A percentile compares a stretch with the other conserved stretches of the same genome.
These are phyloP conservation scores for Backusella sp. DNA, from an alignment of 192 early-diverging fungal genomes.

Conservation along the genomic window DNA sequence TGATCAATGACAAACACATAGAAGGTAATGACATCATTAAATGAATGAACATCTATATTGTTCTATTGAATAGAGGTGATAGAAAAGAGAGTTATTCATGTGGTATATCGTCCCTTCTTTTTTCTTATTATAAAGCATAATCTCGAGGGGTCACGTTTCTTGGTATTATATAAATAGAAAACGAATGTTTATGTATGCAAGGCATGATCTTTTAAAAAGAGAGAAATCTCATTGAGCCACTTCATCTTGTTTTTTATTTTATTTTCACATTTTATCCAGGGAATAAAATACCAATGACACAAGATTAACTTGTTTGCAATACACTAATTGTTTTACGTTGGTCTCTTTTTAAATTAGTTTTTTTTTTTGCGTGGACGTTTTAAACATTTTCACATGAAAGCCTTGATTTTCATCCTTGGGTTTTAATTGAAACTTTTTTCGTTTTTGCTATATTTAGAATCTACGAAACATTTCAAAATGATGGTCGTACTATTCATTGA, in stretches of 20 bases:
- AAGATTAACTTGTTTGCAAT: neutral
- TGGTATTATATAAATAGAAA: neutral
- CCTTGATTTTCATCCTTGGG: neutral
- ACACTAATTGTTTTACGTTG: neutral
- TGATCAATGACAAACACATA: neutral
- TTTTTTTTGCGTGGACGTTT: neutral
- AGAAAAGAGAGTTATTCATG: neutral
- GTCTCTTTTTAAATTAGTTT: neutral
- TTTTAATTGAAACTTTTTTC: neutral
- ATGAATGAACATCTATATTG: neutral
- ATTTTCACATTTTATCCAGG: neutral
- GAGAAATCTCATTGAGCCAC: neutral
- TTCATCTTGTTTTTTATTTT: neutral
- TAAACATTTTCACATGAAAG: slow-evolving; percentile 1
- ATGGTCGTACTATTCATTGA: neutral
- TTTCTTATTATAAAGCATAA: neutral
- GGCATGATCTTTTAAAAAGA: neutral
- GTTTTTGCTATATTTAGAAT: neutral
- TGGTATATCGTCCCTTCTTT: neutral
- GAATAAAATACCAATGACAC: neutral
- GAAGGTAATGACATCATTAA: neutral
- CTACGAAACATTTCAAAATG: neutral
- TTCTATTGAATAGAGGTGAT: neutral
- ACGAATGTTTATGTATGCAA: neutral
- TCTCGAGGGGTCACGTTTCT: neutral